These are phyloP conservation scores for Vanderwaltozyma tropicalis DNA, from an alignment of 805 yeast genomes.

Conservation along the genomic window DNA sequence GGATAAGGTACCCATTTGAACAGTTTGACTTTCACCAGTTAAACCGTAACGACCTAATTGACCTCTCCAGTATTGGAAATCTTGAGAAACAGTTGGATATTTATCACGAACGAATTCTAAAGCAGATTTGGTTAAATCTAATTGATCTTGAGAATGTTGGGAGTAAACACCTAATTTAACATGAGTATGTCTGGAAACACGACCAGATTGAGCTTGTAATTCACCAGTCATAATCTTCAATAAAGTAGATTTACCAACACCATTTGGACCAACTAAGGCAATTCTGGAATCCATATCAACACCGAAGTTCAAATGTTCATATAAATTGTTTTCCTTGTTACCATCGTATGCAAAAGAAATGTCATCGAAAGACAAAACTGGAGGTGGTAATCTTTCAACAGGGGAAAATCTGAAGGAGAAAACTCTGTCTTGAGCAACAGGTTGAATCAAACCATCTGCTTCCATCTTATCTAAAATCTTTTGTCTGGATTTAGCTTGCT, in stretches of 20 bases:
- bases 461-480: constrained; percentile 99
- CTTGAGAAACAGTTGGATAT: constrained; percentile 83
- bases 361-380: constrained; percentile 92
- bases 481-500: constrained; percentile 98
- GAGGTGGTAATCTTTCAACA: constrained; percentile 96
- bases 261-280: constrained; percentile 97
- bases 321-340: constrained; percentile 72
- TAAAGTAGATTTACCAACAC: constrained; percentile 96
- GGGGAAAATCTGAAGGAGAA: constrained; percentile 91
- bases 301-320: constrained; percentile 89
- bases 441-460: constrained; percentile 93
- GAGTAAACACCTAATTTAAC: constrained; percentile 97
- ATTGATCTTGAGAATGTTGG: constrained; percentile 97
- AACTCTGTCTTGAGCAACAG: constrained; percentile 87
- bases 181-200: constrained; percentile 95
- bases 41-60: constrained; percentile 97
- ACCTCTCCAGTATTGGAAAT: constrained; percentile 97
- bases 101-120: constrained; percentile 95
- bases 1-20: constrained; percentile 95
- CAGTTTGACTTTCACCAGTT: constrained; percentile 97
- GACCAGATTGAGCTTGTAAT: constrained; percentile 79
- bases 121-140: constrained; percentile 90
- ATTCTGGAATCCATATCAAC: constrained; percentile 98
- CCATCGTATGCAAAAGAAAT: constrained; percentile 89
- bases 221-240: constrained; percentile 95